Conservation (phyloP, 2,329 filamentous ascomycete genomes). For the Monosporascus sp. region DNA sequence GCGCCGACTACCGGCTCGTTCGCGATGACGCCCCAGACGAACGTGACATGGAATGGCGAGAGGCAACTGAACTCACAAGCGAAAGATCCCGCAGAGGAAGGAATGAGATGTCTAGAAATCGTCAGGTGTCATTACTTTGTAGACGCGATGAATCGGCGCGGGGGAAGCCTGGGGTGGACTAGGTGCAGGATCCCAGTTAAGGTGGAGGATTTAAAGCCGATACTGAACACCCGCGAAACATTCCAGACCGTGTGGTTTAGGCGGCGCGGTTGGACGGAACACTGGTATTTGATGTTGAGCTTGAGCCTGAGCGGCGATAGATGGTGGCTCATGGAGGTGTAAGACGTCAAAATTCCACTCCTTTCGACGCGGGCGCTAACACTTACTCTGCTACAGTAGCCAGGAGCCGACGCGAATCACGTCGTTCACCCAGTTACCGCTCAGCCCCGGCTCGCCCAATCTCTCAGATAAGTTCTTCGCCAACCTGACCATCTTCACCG, state of each 20-base stretch:
- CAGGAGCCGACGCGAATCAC: constrained; percentile 16
- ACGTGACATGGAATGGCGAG: constrained; percentile 53
- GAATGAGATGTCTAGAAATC: constrained; percentile 50
- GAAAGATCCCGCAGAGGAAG: constrained; percentile 52
- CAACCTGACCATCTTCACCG: constrained; percentile 43
- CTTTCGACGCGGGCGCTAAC: constrained; percentile 7
- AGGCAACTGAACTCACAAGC: constrained; percentile 54
- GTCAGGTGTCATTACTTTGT: constrained; percentile 57
- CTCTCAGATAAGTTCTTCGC: constrained; percentile 47
- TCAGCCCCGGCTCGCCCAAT: constrained; percentile 38
- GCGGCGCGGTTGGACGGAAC: constrained; percentile 62
- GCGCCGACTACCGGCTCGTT: constrained; percentile 76
- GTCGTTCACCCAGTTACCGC: constrained; percentile 35
- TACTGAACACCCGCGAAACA: constrained; percentile 58
- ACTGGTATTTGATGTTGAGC: constrained; percentile 68
- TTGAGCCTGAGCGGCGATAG: constrained; percentile 67
- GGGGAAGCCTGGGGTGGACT: constrained; percentile 61
- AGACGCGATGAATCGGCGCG: constrained; percentile 55
- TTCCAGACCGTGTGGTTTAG: constrained; percentile 64
- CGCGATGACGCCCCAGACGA: constrained; percentile 60
- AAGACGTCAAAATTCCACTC: constrained; percentile 26
- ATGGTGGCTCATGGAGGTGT: constrained; percentile 72
- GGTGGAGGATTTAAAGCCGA: constrained; percentile 50
- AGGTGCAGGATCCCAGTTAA: constrained; percentile 42
- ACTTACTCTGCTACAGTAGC: constrained; percentile 5